A percentile compares a stretch with the other conserved stretches of the same genome.
phyloP scores from a whole-genome alignment of 2,329 filamentous ascomycete genomes.

The Nemania abortiva region DNA sequence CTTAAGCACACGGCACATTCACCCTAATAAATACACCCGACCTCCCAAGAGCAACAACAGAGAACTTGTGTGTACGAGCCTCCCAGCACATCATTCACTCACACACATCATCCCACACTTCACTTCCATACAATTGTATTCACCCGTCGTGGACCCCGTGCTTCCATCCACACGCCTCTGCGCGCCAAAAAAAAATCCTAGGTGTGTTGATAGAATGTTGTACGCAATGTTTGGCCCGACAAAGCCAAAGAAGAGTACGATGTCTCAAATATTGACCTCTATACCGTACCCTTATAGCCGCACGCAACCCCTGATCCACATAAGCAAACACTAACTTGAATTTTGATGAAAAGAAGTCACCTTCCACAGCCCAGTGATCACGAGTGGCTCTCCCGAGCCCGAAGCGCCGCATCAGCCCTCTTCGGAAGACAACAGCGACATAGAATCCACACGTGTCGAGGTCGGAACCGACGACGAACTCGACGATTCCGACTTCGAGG shows the following conservation, averaged over 20 bases:
- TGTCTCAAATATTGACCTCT: too few relatives aligned
- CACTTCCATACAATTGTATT: neutral
- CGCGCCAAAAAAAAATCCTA: neutral
- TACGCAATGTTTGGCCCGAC: neutral
- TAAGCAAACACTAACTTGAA: conserved; percentile 7
- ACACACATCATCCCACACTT: neutral
- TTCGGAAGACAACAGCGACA: conserved; percentile 3
- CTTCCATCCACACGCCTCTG: neutral
- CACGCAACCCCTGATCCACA: neutral
- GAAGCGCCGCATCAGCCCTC: neutral
- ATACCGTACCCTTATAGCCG: neutral
- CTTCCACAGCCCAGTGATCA: conserved; percentile 31
- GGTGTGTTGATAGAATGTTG: conserved; percentile 9
- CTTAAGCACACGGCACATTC: too few relatives aligned
- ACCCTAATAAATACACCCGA: too few relatives aligned
- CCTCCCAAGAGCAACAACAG: too few relatives aligned
- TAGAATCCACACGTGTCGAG: conserved; percentile 27
- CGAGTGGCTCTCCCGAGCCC: conserved; percentile 1
- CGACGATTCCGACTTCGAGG: neutral
- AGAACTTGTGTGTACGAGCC: too few relatives aligned
- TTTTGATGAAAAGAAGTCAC: conserved; percentile 31
- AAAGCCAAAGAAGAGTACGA: conserved; percentile 32
- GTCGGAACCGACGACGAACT: conserved; percentile 29
- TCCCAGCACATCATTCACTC: neutral
- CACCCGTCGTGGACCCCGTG: neutral